Evolutionary conservation across 768 basidiomycete species (phyloP), one percentile per base, ranked within the genome.

Genomic region (Dioszegia crocea): DNA sequence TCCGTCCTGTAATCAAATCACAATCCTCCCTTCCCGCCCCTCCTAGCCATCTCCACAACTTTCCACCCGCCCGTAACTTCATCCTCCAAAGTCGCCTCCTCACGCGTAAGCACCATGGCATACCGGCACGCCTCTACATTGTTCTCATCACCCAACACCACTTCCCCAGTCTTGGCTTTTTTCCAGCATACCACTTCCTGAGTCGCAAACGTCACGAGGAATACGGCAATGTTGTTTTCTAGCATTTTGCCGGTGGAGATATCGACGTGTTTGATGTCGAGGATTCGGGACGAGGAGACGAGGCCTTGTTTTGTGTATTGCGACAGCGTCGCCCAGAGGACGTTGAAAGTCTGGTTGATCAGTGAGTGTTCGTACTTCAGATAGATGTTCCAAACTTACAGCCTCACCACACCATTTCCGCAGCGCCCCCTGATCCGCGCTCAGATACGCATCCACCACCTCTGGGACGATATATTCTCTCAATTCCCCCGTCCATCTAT

Each of bases 1-100:
- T 33, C 33, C 31, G 16, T 27, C 36, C 21, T 21, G 16, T 19
- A 17, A 10, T 8, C 8, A 6, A 17, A 5, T 24, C 27, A 53
- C 24, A 53, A 39, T 12, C 36, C 36, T 3, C 51, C 51, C 51
- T 53, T 53, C 51, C 51, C 51, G 23, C 51, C 51, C 51, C 51
- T 53, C 27, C 51, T 53, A 3, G 51, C 51, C 73, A 92, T 91
- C 86, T 98, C 94, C 26, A 97, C 83, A 52, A 98, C 84, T 78
- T 97, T 98, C 94, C 96, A 99, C 12, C 96, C 96, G 41, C 90
- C 92, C 0, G 96, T 99, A 44, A 96, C 81, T 76, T 92, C 89
- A 74, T 98, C 89, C 27, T 85, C 85, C 62, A 97, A 79, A 73
- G 97, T 91, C 67, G 87, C 87, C 71, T 89, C 86, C 29, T 91